Percentiles rank a stretch among this genome's conserved stretches.
phyloP scores from a whole-genome alignment of 495 filamentous ascomycete species.

The Hypoxylon trugodes region DNA sequence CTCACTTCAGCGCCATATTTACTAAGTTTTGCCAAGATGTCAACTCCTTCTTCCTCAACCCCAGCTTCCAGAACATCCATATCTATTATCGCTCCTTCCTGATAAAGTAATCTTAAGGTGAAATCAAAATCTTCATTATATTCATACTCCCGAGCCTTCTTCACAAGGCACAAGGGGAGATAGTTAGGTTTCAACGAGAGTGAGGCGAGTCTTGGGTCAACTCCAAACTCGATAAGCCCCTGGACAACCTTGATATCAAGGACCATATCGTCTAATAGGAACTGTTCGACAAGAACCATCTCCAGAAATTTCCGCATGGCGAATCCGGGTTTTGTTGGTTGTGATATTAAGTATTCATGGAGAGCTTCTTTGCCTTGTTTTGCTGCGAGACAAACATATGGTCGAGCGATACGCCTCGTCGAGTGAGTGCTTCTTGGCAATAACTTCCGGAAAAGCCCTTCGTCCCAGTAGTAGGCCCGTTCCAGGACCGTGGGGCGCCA shows the following conservation, averaged over 20 bases:
- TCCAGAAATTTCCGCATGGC: slow-evolving; percentile 16
- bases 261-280: background rate
- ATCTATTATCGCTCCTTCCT: background rate
- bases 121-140: background rate
- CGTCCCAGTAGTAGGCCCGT: slow-evolving; percentile 10
- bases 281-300: slow-evolving; percentile 31
- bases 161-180: slow-evolving; percentile 4
- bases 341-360: slow-evolving; percentile 21
- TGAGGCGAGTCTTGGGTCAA: slow-evolving; percentile 14
- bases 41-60: background rate
- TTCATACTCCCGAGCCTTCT: background rate
- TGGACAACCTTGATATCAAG: slow-evolving; percentile 12
- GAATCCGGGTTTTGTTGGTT: background rate
- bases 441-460: slow-evolving; percentile 8
- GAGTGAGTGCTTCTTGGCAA: background rate
- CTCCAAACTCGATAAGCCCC: slow-evolving; percentile 25
- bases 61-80: slow-evolving; percentile 1
- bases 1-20: slow-evolving; percentile 3
- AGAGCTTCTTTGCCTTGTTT: slow-evolving; percentile 17
- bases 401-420: slow-evolving; percentile 2
- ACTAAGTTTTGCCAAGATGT: background rate
- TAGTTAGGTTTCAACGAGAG: too few species aligned
- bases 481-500: slow-evolving; percentile 18
- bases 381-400: slow-evolving; percentile 25
- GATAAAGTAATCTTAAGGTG: background rate